Evolutionary conservation across 2,329 filamentous ascomycete genomes (phyloP).

Genomic region (Arthrobotrys iridis): DNA sequence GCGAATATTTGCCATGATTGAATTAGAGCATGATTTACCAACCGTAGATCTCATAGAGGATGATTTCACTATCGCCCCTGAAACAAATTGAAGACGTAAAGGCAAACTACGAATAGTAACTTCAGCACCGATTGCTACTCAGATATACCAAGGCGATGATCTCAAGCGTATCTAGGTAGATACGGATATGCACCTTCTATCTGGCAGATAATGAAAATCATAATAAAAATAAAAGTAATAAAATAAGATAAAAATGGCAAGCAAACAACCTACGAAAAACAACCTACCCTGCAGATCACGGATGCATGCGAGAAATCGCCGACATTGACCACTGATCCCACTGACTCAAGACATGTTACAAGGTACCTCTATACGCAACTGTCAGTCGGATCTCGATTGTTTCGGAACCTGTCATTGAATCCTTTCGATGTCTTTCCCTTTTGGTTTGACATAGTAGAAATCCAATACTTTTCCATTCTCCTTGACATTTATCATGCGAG

Average conservation of each 20-base stretch:
- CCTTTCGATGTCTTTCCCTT: neutral
- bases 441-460: neutral
- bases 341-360: no score
- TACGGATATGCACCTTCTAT: neutral
- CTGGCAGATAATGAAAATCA: no score
- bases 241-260: no score
- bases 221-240: no score
- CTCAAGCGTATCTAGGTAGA: neutral
- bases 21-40: neutral
- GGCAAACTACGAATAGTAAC: neutral
- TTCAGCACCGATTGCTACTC: no score
- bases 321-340: no score
- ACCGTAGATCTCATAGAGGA: neutral
- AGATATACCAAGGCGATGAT: neutral
- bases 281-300: no score
- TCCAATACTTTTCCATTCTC: neutral
- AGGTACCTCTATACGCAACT: no score
- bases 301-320: no score
- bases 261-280: no score
- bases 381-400: no score
- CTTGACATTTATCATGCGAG: conserved; percentile 12
- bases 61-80: neutral
- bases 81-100: neutral
- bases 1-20: neutral
- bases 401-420: no score